phyloP scores from a whole-genome alignment of 2,329 filamentous ascomycete genomes.

The Claviceps pazoutovae region DNA sequence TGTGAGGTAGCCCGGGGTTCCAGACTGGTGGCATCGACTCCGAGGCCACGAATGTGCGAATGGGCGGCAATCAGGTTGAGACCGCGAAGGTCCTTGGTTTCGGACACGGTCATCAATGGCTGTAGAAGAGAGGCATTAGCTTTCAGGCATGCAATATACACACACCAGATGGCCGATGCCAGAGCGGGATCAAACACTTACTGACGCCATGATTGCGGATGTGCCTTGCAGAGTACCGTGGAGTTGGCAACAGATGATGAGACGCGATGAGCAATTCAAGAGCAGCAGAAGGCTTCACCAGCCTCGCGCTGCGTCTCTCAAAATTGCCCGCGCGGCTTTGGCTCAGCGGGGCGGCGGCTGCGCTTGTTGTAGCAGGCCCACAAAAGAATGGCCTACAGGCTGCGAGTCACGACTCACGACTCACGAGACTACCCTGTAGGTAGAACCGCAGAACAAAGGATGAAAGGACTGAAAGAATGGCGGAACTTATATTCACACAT shows the following conservation, averaged over 20 bases:
- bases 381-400: not conserved
- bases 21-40: slow-evolving; percentile 81
- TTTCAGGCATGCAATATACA: not conserved
- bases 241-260: not conserved
- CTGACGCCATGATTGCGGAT: slow-evolving; percentile 34
- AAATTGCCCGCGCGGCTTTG: slow-evolving; percentile 1
- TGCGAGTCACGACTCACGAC: not conserved
- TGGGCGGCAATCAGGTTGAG: slow-evolving; percentile 97
- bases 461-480: no score
- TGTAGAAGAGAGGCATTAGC: slow-evolving; percentile 15
- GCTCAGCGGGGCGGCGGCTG: not conserved
- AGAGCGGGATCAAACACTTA: slow-evolving; percentile 19
- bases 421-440: no score
- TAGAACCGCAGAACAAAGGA: no score
- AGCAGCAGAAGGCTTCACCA: not conserved
- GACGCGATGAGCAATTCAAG: not conserved
- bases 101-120: slow-evolving; percentile 67
- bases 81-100: slow-evolving; percentile 89
- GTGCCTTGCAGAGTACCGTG: slow-evolving; percentile 2
- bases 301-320: slow-evolving; percentile 1
- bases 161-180: not conserved
- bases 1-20: slow-evolving; percentile 78
- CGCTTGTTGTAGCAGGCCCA: slow-evolving; percentile 2
- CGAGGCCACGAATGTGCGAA: slow-evolving; percentile 92
- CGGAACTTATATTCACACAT: no score